Evolutionary conservation across 768 basidiomycete species (phyloP), one percentile per base, ranked within the genome.

Genomic region (Psilocybe azurescens): DNA sequence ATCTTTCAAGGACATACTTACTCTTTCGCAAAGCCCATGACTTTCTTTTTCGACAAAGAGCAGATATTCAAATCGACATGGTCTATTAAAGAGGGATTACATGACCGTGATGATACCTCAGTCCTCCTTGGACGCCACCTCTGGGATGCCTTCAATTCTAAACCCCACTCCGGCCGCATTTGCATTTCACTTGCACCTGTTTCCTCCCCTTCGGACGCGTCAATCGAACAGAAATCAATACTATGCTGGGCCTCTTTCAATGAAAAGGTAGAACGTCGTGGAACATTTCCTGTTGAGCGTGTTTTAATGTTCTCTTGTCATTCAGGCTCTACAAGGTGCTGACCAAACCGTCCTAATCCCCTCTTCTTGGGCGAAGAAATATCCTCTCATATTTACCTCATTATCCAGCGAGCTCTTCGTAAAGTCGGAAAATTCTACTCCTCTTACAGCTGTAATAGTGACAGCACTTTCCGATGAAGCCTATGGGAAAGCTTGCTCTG

Each of bases 361-460:
- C 14, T 59, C 72, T 1, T 58, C 71, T 41, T 86, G 82, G 84
- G 64, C 55, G n/a, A 54, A 58, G 32, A 41, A 41, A 8, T 65
- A 70, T 29, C 63, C 65, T 7, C 16, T 32, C 36, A 57, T 59
- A 52, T 65, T 67, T 38, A 38, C 60, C 14, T 47, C 56, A 18
- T 53, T 50, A 50, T 33, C 56, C 10, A 53, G 41, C 33, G 58
- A 66, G 29, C 46, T 68, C 20, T 59, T 52, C 16, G 47, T 69
- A 41, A 63, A 60, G 48, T 33, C 39, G 48, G 65, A 50, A 38
- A 55, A 49, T 29, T 61, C 65, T 16, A 51, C 62, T 51, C 38
- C 50, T 28, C 58, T 89, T n/a, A 81, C 80, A 14, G 83, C 85
- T 61, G 77, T 88, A 36, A 71, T 89, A 56, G 68, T 86, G 16